phyloP scores from a whole-genome alignment of 2,329 filamentous ascomycete genomes.

The Apiospora arundinis region DNA sequence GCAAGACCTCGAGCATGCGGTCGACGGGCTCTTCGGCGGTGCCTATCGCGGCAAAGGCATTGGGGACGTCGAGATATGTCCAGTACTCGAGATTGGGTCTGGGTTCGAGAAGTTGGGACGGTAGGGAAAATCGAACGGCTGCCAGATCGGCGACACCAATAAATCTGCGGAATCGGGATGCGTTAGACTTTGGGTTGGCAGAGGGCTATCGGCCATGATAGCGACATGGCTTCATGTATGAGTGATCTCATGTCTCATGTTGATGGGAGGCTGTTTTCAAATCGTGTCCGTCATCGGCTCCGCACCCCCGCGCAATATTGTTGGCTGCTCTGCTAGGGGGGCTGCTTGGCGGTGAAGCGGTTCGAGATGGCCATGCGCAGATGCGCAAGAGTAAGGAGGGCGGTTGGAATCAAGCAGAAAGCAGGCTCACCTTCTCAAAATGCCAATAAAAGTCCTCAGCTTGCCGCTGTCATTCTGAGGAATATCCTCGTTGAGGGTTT shows the following conservation, averaged over 20 bases:
- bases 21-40: constrained; percentile 91
- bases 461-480: constrained; percentile 81
- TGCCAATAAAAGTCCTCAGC: constrained; percentile 85
- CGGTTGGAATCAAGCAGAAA: background rate
- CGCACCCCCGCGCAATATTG: constrained; percentile 23
- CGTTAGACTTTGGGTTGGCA: constrained; percentile 35
- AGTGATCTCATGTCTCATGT: background rate
- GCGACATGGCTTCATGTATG: background rate
- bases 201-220: constrained; percentile 21
- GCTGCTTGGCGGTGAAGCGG: constrained; percentile 23
- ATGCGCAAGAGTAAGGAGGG: background rate
- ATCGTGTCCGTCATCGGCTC: constrained; percentile 26
- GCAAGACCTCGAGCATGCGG: constrained; percentile 91
- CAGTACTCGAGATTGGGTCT: constrained; percentile 98
- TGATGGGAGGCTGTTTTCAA: background rate
- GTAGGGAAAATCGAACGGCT: constrained; percentile 92
- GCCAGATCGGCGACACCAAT: constrained; percentile 96
- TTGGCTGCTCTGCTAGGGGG: background rate
- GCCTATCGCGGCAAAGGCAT: constrained; percentile 83
- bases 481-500: constrained; percentile 39
- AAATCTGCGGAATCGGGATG: constrained; percentile 65
- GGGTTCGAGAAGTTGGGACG: constrained; percentile 93
- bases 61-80: constrained; percentile 96
- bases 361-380: background rate
- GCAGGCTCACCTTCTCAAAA: constrained; percentile 79